Conservation (phyloP, 2,329 filamentous ascomycete genomes). For the Hypoxylon sp. region DNA sequence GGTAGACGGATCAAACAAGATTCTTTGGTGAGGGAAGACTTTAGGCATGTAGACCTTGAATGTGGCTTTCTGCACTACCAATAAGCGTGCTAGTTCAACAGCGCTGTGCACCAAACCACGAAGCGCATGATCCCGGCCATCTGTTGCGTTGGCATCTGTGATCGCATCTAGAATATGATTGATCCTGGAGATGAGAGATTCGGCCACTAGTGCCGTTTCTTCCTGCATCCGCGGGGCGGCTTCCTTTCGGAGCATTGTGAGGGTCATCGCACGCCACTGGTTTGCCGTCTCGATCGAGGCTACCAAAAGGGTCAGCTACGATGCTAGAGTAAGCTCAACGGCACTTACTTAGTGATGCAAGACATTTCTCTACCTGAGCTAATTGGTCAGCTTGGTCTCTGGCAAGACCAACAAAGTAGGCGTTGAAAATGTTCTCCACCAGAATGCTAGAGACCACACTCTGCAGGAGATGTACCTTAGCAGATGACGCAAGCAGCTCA, state of each 20-base stretch:
- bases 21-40: constrained; percentile 66
- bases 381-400: constrained; percentile 67
- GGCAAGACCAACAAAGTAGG: constrained; percentile 75
- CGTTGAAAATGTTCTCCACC: constrained; percentile 72
- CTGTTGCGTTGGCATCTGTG: constrained; percentile 59
- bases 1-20: constrained; percentile 69
- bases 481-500: constrained; percentile 65
- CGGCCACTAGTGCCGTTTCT: constrained; percentile 61
- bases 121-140: constrained; percentile 68
- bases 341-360: constrained; percentile 60
- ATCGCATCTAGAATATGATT: constrained; percentile 67
- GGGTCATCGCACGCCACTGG: constrained; percentile 76
- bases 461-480: constrained; percentile 75
- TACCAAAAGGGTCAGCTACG: constrained; percentile 49
- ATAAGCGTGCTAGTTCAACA: constrained; percentile 69
- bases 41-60: constrained; percentile 70
- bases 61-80: constrained; percentile 72
- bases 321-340: constrained; percentile 27
- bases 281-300: constrained; percentile 70
- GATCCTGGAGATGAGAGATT: constrained; percentile 62
- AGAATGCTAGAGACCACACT: constrained; percentile 72
- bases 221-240: constrained; percentile 62
- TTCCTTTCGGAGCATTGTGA: constrained; percentile 71
- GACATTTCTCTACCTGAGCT: constrained; percentile 63
- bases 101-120: constrained; percentile 67